phyloP scores from a whole-genome alignment of 345 rosid species.

The Eucalyptus polyanthemos region DNA sequence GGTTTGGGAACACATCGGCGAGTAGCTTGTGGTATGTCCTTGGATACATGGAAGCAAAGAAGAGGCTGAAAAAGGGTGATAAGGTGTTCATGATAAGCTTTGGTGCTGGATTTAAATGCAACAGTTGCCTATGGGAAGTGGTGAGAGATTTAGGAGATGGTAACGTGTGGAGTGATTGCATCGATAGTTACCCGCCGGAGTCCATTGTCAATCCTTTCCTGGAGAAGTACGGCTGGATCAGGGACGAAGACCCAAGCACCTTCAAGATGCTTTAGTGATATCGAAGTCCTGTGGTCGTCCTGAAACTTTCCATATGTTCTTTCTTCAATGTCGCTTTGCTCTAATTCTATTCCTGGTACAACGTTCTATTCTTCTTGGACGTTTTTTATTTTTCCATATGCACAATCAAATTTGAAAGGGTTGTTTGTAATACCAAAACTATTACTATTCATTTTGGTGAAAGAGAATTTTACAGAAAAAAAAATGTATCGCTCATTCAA shows the following conservation, averaged over 20 bases:
- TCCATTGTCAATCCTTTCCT: conserved; percentile 59
- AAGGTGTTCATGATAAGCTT: conserved; percentile 61
- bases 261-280: conserved; percentile 23
- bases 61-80: conserved; percentile 72
- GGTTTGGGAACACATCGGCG: conserved; percentile 95
- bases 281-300: neutral
- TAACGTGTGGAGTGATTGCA: conserved; percentile 56
- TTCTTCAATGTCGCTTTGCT: neutral
- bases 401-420: neutral
- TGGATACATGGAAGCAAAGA: conserved; percentile 85
- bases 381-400: neutral
- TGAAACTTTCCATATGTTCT: neutral
- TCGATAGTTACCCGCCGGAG: conserved; percentile 59
- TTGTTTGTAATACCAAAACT: neutral
- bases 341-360: neutral
- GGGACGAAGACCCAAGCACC: conserved; percentile 50
- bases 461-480: neutral
- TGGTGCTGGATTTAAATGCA: conserved; percentile 83
- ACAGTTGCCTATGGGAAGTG: conserved; percentile 78
- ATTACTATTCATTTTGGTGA: neutral
- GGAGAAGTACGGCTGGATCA: conserved; percentile 91
- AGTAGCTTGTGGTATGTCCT: conserved; percentile 92
- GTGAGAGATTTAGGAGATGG: conserved; percentile 31
- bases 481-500: neutral
- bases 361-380: neutral